A percentile compares a stretch with the other conserved stretches of the same genome.
phyloP scores from a whole-genome alignment of 345 rosid genomes.

The Pugionium dolabratum region DNA sequence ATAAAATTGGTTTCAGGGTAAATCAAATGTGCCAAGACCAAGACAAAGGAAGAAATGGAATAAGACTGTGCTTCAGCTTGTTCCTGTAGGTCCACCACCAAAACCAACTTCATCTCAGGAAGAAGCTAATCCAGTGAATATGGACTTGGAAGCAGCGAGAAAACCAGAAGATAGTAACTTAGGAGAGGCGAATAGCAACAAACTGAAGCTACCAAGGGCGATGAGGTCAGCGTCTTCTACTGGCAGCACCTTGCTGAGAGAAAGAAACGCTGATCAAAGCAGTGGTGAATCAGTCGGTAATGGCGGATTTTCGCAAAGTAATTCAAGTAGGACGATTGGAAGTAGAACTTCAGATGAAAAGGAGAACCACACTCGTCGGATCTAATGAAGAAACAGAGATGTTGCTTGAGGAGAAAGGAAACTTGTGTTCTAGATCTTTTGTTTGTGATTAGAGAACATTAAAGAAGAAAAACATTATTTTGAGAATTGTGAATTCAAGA shows the following conservation, averaged over 20 bases:
- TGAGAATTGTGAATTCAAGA: slow-evolving; percentile 28
- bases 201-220: slow-evolving; percentile 75
- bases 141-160: slow-evolving; percentile 35
- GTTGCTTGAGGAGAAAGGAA: slow-evolving; percentile 23
- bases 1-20: slow-evolving; percentile 52
- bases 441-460: not conserved
- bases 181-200: slow-evolving; percentile 44
- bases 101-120: slow-evolving; percentile 38
- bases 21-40: slow-evolving; percentile 66
- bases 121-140: slow-evolving; percentile 23
- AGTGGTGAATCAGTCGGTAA: slow-evolving; percentile 50
- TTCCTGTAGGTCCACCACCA: slow-evolving; percentile 55
- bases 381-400: slow-evolving; percentile 29
- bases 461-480: not conserved
- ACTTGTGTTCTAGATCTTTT: slow-evolving; percentile 11
- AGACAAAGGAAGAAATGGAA: slow-evolving; percentile 79
- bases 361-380: slow-evolving; percentile 58
- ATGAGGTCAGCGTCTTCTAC: slow-evolving; percentile 67
- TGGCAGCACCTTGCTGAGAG: slow-evolving; percentile 63
- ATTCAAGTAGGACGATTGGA: slow-evolving; percentile 47
- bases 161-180: slow-evolving; percentile 41
- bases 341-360: slow-evolving; percentile 66
- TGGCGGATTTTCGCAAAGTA: slow-evolving; percentile 45
- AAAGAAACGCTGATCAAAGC: slow-evolving; percentile 65
- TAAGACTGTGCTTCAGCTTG: slow-evolving; percentile 67